Base-by-base conservation (phyloP, 2,329 filamentous ascomycete species). In the Rhynchosporium agropyri region DNA sequence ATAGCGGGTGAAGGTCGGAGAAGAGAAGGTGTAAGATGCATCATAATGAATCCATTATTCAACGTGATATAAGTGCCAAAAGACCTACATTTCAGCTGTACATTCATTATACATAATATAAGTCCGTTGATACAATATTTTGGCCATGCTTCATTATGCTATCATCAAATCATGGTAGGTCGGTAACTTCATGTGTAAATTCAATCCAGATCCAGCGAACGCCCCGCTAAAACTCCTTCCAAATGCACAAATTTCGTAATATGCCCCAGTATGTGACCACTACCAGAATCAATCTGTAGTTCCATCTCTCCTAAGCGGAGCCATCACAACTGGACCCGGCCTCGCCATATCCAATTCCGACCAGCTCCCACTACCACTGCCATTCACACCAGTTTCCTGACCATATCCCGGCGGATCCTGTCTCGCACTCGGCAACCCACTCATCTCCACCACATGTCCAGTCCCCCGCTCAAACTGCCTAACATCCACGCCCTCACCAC, bases 391-490 rank as follows among this genome's bases (percentile, higher is more conserved):
- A n/a, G 15, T 40, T 58, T 60, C 45, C 48, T 73, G 68, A 60
- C 68, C 48, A 60, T 74, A 74, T 29, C 61, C 62, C 3, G 72
- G 71, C 7, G 70, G 70, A 36, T 62, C 40, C 33, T 63, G 55
- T n/a, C 36, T 31, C 7, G 4, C 33, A 55, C 50, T 48, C 61
- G 36, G 58, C 51, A 71, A 45, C 10, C 51, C 42, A 45, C 58
- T 51, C 40, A 69, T 40, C 46, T 69, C 70, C 29, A 67, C 62
- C 20, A 48, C 58, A 51, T 62, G 60, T 36, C 42, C 64, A 40
- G 3, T 33, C 40, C 26, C 46, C 12, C 15, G 48, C 33, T 45
- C 29, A 26, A 61, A 45, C 38, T 36, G 29, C 46, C 28, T 26
- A 8, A 54, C 43, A 40, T 45, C 48, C 53, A 57, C 58, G 33